These are phyloP conservation scores for Cutaneotrichosporon sp. DNA, from an alignment of 1,284 basidiomycete species.

Conservation along the genomic window DNA sequence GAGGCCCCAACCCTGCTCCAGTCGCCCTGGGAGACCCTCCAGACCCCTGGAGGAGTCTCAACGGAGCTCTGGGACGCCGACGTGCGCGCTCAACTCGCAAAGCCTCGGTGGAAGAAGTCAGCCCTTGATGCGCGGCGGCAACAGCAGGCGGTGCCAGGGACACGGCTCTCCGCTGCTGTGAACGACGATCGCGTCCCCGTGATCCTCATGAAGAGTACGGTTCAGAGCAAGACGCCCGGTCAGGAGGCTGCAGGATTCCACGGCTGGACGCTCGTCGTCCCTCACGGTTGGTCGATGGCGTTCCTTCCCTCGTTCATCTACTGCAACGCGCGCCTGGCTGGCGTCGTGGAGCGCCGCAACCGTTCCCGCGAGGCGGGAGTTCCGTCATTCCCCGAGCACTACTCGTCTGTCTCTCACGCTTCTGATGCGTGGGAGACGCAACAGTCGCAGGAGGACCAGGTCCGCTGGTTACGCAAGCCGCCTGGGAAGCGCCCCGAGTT, in stretches of 20 bases:
- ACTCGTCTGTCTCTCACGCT: constrained; percentile 60
- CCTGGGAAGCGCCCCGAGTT: constrained; percentile 79
- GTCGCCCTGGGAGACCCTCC: neutral
- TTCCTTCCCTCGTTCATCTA: constrained; percentile 77
- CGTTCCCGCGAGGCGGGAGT: constrained; percentile 76
- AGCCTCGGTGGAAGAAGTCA: constrained; percentile 74
- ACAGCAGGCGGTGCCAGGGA: constrained; percentile 75
- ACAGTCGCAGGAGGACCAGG: constrained; percentile 58
- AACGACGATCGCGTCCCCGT: constrained; percentile 80
- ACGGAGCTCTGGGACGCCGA: constrained; percentile 66
- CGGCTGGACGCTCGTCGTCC: constrained; percentile 81
- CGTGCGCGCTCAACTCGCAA: constrained; percentile 59
- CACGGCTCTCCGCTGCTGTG: constrained; percentile 62
- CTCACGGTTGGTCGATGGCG: constrained; percentile 83
- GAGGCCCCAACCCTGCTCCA: neutral
- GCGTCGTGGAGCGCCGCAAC: constrained; percentile 72
- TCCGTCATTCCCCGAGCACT: constrained; percentile 78
- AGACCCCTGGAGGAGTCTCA: neutral
- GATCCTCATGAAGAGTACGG: constrained; percentile 74
- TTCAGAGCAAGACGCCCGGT: constrained; percentile 46
- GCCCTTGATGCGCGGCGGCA: constrained; percentile 77
- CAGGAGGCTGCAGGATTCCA: constrained; percentile 57
- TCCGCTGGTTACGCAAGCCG: constrained; percentile 75
- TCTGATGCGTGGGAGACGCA: constrained; percentile 60
- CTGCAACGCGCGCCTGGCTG: constrained; percentile 76